Base-by-base conservation (phyloP, 768 basidiomycete genomes). In the Rhodotorula paludigena region DNA sequence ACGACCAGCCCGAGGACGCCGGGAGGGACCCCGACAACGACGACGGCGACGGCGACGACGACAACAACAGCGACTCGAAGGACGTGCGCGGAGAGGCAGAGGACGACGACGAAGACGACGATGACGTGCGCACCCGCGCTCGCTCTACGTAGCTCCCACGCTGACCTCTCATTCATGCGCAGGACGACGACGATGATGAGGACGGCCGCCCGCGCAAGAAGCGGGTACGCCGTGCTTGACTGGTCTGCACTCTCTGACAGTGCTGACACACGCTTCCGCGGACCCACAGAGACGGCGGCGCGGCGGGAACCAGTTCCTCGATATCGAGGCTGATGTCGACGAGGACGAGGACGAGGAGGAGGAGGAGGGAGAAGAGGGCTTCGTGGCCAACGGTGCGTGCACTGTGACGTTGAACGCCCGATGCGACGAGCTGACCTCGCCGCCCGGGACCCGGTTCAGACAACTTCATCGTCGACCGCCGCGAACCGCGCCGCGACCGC, bases 281-380 rank as follows among this genome's bases (percentile, higher is more conserved):
- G 18, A 21, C 45, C 10, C 0, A n/a, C 64, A 83, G 66, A 84
- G 86, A 66, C 87, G 88, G 77, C 87, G 84, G 78, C 84, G 75
- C 66, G 74, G 73, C 66, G 75, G 75, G 33, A 89, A 85, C 77
- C 86, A 87, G 71, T 99, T 92, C 86, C 82, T 98, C 73, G 96
- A 98, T 85, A 84, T 93, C 63, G 91, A 94, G 80, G 92, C 92
- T 61, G 91, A 92, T 77, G 93, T 94, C 28, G 92, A 92, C 73
- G 92, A 96, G 38, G 96, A 98, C 28, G 96, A 97, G 7, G 94
- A 96, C 42, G 96, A 97, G 33, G 88, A 89, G 5, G 92, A 94
- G 28, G 90, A 87, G 11, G 89, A 81, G 25, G 80, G 80, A 59
- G 80, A 78, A 41, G 80, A 80, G 45, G 79, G 80, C 54, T 77